These are phyloP conservation scores for Globisporangium abappressorium DNA, from an alignment of 352 stramenopile genomes.

Conservation along the genomic window DNA sequence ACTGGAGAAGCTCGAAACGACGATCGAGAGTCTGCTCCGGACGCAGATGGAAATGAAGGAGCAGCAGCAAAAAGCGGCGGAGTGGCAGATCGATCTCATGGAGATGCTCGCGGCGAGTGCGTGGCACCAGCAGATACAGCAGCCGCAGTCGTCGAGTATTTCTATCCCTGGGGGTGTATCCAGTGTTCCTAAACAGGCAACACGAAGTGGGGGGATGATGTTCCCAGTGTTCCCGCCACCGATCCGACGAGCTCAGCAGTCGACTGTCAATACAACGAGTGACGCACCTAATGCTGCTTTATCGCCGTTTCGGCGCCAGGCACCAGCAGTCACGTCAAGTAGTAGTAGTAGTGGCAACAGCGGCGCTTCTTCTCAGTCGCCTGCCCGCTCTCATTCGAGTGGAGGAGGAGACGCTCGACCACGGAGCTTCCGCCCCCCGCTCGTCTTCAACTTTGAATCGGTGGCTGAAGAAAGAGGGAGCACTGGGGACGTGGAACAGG, in stretches of 20 bases:
- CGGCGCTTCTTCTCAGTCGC: background rate
- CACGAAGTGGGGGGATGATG: background rate
- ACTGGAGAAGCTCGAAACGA: conserved; percentile 50
- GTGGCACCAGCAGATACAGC: background rate
- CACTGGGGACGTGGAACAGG: conserved; percentile 6
- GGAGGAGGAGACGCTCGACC: background rate
- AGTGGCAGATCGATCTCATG: too few relatives aligned
- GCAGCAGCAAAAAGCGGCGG: conserved; percentile 24
- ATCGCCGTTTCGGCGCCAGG: background rate
- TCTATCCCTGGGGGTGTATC: background rate
- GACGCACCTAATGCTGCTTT: background rate
- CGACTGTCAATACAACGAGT: background rate
- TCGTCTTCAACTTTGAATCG: conserved; percentile 51
- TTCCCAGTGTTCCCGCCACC: background rate
- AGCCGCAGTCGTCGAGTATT: conserved; percentile 3
- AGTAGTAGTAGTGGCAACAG: background rate
- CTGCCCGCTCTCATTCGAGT: background rate
- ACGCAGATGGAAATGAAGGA: conserved; percentile 47
- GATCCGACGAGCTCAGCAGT: conserved; percentile 4
- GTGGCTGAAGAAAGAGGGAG: conserved; percentile 26
- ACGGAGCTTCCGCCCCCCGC: conserved; percentile 13
- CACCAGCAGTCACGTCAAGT: background rate
- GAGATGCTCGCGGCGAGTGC: too few relatives aligned
- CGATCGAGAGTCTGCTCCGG: conserved; percentile 32
- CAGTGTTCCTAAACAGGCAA: background rate